phyloP scores from a whole-genome alignment of 768 basidiomycete species.

The Hypholoma sublateritium region DNA sequence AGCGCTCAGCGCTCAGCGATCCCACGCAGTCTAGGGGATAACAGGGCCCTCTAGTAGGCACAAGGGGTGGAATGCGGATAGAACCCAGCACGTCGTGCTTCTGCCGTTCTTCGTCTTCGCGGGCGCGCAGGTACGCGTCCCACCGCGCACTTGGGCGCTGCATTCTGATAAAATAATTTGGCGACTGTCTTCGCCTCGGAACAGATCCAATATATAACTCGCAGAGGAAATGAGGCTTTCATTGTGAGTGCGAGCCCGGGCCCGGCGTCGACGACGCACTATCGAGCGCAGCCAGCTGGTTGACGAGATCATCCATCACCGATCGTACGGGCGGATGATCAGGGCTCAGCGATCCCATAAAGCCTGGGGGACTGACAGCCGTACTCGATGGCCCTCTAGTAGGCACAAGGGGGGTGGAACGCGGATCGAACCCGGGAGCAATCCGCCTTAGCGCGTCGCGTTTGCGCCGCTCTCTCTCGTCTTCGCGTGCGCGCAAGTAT shows the following conservation, averaged over 20 bases:
- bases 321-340: constrained; percentile 37
- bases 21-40: background rate
- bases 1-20: background rate
- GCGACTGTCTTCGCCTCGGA: too few species aligned
- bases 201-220: too few species aligned
- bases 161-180: too few species aligned
- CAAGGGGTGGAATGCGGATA: constrained; percentile 60
- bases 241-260: background rate
- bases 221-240: background rate
- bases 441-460: constrained; percentile 72
- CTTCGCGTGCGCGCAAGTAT: constrained; percentile 67
- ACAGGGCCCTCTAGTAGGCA: constrained; percentile 41
- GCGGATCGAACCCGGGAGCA: constrained; percentile 83
- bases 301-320: constrained; percentile 83
- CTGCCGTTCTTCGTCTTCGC: constrained; percentile 71
- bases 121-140: constrained; percentile 65
- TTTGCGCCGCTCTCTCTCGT: constrained; percentile 69
- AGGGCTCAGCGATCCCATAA: background rate
- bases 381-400: constrained; percentile 25
- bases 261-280: constrained; percentile 7
- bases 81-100: constrained; percentile 79
- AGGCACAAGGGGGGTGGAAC: constrained; percentile 58
- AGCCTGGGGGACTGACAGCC: background rate
- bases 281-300: constrained; percentile 73
- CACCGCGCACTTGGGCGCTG: constrained; percentile 42